phyloP scores from a whole-genome alignment of 768 basidiomycete species.

The Psilocybe azurescens region DNA sequence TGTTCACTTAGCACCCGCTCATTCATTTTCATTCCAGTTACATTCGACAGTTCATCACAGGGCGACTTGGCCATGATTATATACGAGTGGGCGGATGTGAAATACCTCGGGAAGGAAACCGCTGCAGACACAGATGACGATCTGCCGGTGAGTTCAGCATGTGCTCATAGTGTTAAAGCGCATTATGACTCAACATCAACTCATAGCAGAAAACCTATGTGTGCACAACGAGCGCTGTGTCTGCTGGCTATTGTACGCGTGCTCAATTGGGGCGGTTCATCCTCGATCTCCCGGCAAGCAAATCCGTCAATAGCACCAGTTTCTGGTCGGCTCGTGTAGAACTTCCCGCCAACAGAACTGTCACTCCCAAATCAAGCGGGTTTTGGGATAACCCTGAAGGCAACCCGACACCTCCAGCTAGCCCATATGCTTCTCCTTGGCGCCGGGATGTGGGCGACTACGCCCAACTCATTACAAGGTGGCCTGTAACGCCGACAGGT shows the following conservation, averaged over 20 bases:
- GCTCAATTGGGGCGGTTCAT: slow-evolving; percentile 91
- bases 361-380: slow-evolving; percentile 26
- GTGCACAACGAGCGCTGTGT: slow-evolving; percentile 84
- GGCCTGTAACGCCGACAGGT: slow-evolving; percentile 43
- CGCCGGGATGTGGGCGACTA: slow-evolving; percentile 26
- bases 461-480: slow-evolving; percentile 23
- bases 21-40: slow-evolving; percentile 48
- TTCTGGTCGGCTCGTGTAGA: slow-evolving; percentile 88
- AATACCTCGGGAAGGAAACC: slow-evolving; percentile 76
- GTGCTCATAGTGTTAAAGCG: slow-evolving; percentile 17
- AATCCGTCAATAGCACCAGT: slow-evolving; percentile 70
- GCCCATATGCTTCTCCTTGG: slow-evolving; percentile 57
- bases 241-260: slow-evolving; percentile 68
- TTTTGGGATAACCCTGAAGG: slow-evolving; percentile 68
- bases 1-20: background rate
- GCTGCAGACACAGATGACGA: slow-evolving; percentile 48
- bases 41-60: slow-evolving; percentile 76
- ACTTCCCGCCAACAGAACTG: slow-evolving; percentile 50
- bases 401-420: slow-evolving; percentile 58
- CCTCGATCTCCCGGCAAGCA: slow-evolving; percentile 69
- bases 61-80: slow-evolving; percentile 95
- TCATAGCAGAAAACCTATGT: slow-evolving; percentile 87
- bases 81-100: slow-evolving; percentile 93
- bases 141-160: slow-evolving; percentile 60
- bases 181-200: slow-evolving; percentile 15